Base-by-base conservation (phyloP, 352 stramenopile species). In the Phytophthora macrochlamydospora region DNA sequence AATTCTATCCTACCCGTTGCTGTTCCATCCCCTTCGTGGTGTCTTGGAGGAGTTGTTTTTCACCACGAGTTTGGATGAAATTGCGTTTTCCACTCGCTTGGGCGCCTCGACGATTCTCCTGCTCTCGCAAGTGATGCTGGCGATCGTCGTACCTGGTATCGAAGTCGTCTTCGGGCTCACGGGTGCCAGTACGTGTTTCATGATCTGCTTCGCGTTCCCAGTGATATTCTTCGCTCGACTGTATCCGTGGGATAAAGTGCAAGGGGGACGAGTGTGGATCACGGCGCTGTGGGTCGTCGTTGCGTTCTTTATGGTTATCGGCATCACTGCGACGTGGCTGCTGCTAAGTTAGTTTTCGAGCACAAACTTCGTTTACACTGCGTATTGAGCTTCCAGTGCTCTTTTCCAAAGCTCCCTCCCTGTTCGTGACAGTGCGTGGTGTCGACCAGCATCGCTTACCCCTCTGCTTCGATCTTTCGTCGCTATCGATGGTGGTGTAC, bases 161-260 rank as follows among this genome's bases (percentile, higher is more conserved):
- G 73, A 93, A 60, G 75, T 91, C 11, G 75, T 91, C 7, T 93
- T 93, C 30, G 82, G 76, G 3, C 74, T 91, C 59, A 86, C 79
- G 29, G 85, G 85, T 12, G 85, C 81, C 24, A 91, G 68, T 50
- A 90, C 74, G 42, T 90, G 80, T 55, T 78, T 91, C 42, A 75
- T 91, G 64, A 90, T 91, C 58, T 89, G 82, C 68, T 88, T 90
- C 52, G 77, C 84, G n/a, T 90, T 93, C 53, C 84, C 84, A 9
- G 75, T 81, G 11, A 65, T 88, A 42, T 79, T 90, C 51, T 93
- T 85, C 66, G 70, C 80, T 40, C 72, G 62, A 14, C 49, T 91
- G n/a, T 89, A 80, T 51, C 82, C 84, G 42, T 88, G 84, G 84
- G 67, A 75, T 13, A 28, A 56, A 51, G 57, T 71, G 28, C 56